Base-by-base conservation (phyloP, 148 eudicot species). In the Diospyros lotus region DNA sequence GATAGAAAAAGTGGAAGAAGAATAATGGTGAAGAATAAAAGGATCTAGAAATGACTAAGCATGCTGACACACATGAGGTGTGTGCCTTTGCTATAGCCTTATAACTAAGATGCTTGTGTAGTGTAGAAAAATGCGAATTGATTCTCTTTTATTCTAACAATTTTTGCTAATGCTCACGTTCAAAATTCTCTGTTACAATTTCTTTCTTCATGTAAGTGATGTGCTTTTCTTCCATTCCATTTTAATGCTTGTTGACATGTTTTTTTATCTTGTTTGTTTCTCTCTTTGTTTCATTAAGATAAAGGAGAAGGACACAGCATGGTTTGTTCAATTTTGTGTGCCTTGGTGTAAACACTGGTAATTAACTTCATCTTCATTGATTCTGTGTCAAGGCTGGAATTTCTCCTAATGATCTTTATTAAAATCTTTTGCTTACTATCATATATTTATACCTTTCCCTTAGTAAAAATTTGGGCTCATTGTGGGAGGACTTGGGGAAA, bases 341-440 rank as follows among this genome's bases (percentile, higher is more conserved):
- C 97, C 98, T 42, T 94, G 98, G 98, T 94, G 98, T 78, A 94
- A 94, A 86, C 97, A 94, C 81, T 94, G 98, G 98, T 94, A 88
- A 84, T 79, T 28, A 18, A 15, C 64, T 61, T 67, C 46, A 56
- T 60, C 54, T 28, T 75, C 44, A 28, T 43, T 14, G 54, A 11
- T 74, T 4, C 4, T 48, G 52, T 4, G 41, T 12, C 5, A 39
- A 42, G 18, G 45, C 12, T 44, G 45, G 7, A 62, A n/a, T 45
- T 61, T 67, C n/a, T 54, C 13, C 10, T 40, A 42, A 70, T 53
- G 40, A 28, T 41, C 43, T 61, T 40, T 18, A 56, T 9, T 10
- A 1, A 38, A 48, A 3, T 28, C 59, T 39, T 39, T 71, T 6
- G 50, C 41, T 51, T 10, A 6, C 69, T 73, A 13, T 77, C 56